Conservation (phyloP, 202 grass and related monocot species). For the Schoenoplectus tabernaemontani region DNA sequence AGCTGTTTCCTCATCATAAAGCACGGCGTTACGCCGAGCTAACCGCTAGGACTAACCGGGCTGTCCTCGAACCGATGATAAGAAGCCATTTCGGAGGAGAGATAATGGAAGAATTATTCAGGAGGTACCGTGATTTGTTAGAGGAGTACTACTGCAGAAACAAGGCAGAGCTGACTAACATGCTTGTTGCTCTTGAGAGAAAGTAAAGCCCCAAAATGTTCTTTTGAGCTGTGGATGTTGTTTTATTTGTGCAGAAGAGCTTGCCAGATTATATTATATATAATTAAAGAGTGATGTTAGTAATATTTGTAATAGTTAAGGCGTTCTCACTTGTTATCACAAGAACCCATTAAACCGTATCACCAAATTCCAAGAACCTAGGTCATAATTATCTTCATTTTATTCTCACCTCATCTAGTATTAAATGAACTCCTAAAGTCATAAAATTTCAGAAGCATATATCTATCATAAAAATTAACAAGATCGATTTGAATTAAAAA, state of each 20-base stretch:
- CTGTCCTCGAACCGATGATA: conserved; percentile 43
- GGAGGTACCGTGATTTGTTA: conserved; percentile 23
- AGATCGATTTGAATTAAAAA: too few species aligned
- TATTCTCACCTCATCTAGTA: too few species aligned
- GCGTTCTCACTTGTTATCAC: neutral
- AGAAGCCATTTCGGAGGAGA: conserved; percentile 33
- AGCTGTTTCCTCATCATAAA: neutral
- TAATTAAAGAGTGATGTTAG: neutral
- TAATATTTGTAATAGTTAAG: neutral
- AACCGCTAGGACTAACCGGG: conserved; percentile 21
- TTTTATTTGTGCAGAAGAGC: neutral
- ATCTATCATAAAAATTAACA: too few species aligned
- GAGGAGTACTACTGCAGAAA: conserved; percentile 28
- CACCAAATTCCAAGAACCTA: neutral
- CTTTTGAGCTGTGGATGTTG: neutral
- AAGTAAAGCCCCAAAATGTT: neutral
- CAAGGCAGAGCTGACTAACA: conserved; percentile 34
- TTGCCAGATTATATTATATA: neutral
- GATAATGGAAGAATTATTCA: conserved; percentile 36
- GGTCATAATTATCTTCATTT: too few species aligned
- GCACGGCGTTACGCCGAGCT: neutral
- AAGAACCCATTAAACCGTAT: neutral
- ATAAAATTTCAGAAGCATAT: too few species aligned
- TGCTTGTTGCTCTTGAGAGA: conserved; percentile 34
- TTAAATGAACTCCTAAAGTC: too few species aligned